These are phyloP conservation scores for Sporothrix dimorphospora DNA, from an alignment of 2,329 filamentous ascomycete genomes.

Conservation along the genomic window DNA sequence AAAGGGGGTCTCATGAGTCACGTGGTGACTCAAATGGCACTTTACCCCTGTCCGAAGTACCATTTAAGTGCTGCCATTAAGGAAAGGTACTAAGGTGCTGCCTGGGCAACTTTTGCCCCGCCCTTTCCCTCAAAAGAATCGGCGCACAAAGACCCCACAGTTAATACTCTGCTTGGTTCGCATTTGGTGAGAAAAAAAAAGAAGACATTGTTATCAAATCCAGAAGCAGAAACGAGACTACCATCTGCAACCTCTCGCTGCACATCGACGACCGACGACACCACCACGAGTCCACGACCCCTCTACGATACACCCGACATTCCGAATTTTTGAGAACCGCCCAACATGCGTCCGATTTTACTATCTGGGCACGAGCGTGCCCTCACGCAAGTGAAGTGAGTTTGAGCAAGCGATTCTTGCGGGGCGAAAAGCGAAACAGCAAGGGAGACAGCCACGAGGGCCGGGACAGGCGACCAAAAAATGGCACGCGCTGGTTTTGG, in stretches of 20 bases:
- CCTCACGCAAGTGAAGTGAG: slow-evolving; percentile 76
- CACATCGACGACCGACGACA: slow-evolving; percentile 14
- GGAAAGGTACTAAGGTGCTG: not conserved
- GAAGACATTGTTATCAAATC: slow-evolving; percentile 30
- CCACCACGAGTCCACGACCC: not conserved
- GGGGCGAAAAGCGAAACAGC: not conserved
- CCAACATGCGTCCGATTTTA: slow-evolving; percentile 93
- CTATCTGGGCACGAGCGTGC: slow-evolving; percentile 96
- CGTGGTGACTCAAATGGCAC: slow-evolving; percentile 20
- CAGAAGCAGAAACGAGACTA: slow-evolving; percentile 25
- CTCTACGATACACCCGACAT: not conserved
- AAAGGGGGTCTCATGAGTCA: not conserved
- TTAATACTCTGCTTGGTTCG: slow-evolving; percentile 18
- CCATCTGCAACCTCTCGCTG: slow-evolving; percentile 7
- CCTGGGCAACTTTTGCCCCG: slow-evolving; percentile 26
- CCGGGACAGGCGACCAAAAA: too few relatives aligned
- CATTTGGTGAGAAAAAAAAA: slow-evolving; percentile 30
- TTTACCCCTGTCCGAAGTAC: slow-evolving; percentile 1
- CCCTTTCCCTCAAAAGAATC: slow-evolving; percentile 19
- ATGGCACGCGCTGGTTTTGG: not conserved
- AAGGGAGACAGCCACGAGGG: not conserved
- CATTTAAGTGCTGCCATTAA: not conserved
- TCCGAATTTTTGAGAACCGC: slow-evolving; percentile 34
- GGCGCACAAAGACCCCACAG: slow-evolving; percentile 32
- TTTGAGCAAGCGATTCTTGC: not conserved